Conservation (phyloP, 2,329 filamentous ascomycete genomes). For the Colletotrichum truncatum region DNA sequence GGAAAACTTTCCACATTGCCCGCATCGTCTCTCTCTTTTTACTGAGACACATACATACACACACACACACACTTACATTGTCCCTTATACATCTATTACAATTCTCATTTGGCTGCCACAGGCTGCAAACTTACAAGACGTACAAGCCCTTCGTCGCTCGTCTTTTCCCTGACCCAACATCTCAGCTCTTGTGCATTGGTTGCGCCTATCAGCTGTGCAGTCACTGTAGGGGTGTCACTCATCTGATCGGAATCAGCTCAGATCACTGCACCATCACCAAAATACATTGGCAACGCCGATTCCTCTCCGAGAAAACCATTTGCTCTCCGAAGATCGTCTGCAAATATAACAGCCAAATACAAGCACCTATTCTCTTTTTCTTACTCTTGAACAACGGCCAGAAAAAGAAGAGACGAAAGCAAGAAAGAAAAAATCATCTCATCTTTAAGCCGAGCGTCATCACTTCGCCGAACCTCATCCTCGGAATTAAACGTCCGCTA, state of each 20-base stretch:
- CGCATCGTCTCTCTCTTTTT: not conserved
- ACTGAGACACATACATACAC: too few species aligned
- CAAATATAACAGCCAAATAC: not conserved
- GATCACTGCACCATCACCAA: not conserved
- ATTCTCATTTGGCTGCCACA: too few species aligned
- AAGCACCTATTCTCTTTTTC: not conserved
- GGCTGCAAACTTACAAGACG: too few species aligned
- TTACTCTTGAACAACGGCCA: not conserved
- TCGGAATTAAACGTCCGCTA: constrained; percentile 27
- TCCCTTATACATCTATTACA: not conserved
- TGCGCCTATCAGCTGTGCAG: constrained; percentile 23
- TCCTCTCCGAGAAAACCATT: not conserved
- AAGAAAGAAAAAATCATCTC: not conserved
- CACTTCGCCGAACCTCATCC: constrained; percentile 22
- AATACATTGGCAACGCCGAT: not conserved
- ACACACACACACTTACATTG: not conserved
- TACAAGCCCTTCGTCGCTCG: not conserved
- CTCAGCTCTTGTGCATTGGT: not conserved
- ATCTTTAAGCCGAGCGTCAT: constrained; percentile 20
- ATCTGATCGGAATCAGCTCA: constrained; percentile 16
- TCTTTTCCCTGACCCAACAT: not conserved
- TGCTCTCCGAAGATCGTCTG: not conserved
- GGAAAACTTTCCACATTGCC: not conserved
- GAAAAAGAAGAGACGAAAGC: not conserved
- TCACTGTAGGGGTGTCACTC: not conserved